Percentiles rank a stretch among this genome's conserved stretches.
These are phyloP conservation scores for Phalaenopsis equestris DNA, from an alignment of 106 monocot genomes.

Conservation along the genomic window DNA sequence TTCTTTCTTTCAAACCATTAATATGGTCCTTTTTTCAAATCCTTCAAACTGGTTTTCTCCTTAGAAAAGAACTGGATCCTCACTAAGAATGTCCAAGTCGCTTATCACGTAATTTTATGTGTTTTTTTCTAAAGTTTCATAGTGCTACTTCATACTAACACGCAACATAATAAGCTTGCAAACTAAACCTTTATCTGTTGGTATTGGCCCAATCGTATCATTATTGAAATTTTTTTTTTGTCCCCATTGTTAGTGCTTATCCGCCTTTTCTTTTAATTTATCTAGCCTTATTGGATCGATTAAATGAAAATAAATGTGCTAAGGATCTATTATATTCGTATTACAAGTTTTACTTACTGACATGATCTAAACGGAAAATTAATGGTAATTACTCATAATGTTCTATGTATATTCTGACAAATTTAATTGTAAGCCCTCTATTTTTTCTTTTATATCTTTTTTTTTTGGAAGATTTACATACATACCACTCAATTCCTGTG, in stretches of 20 bases:
- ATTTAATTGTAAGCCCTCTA: background rate
- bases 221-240: background rate
- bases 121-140: background rate
- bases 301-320: background rate
- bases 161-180: background rate
- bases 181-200: background rate
- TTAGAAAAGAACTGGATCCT: background rate
- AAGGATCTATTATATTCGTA: background rate
- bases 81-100: background rate
- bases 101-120: background rate
- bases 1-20: background rate
- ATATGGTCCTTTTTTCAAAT: background rate
- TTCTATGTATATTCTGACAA: background rate
- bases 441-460: background rate
- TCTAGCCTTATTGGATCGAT: background rate
- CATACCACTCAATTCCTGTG: background rate
- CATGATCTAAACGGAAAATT: background rate
- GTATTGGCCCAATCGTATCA: background rate
- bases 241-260: background rate
- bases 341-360: background rate
- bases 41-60: background rate
- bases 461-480: no score
- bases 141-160: background rate
- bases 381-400: background rate
- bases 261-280: background rate